A percentile compares a stretch with the other conserved stretches of the same genome.
phyloP scores from a whole-genome alignment of 331 rosid species.

The Phaseolus coccineus region DNA sequence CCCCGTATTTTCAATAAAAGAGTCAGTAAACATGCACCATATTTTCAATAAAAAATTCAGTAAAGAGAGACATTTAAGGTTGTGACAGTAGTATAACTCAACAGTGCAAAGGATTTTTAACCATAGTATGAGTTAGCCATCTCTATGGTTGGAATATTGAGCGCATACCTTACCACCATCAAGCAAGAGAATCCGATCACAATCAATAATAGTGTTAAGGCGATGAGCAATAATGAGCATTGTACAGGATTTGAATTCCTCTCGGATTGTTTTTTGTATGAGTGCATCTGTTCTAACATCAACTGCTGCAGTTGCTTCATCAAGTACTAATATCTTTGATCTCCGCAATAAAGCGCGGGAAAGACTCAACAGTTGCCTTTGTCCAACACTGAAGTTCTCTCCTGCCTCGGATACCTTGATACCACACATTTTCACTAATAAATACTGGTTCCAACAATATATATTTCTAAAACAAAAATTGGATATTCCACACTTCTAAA shows the following conservation, averaged over 20 bases:
- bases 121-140: slow-evolving; percentile 14
- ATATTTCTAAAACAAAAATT: background rate
- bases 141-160: slow-evolving; percentile 17
- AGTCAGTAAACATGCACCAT: no score
- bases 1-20: no score
- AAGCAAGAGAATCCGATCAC: slow-evolving; percentile 82
- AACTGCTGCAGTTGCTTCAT: slow-evolving; percentile 95
- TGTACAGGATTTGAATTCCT: slow-evolving; percentile 87
- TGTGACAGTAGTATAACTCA: slow-evolving; percentile 14
- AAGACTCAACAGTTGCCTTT: slow-evolving; percentile 89
- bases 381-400: slow-evolving; percentile 97
- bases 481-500: slow-evolving; percentile 5
- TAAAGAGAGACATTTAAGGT: background rate
- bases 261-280: slow-evolving; percentile 87
- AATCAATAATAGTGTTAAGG: slow-evolving; percentile 87
- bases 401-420: slow-evolving; percentile 88
- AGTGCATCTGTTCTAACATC: slow-evolving; percentile 92
- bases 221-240: slow-evolving; percentile 95
- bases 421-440: slow-evolving; percentile 36
- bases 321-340: slow-evolving; percentile 92
- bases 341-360: slow-evolving; percentile 88
- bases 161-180: slow-evolving; percentile 79
- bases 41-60: slow-evolving; percentile 21
- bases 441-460: slow-evolving; percentile 24
- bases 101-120: slow-evolving; percentile 16